Evolutionary conservation across 2,329 filamentous ascomycete species (phyloP).

Genomic region (Emergomyces pasteurianus): DNA sequence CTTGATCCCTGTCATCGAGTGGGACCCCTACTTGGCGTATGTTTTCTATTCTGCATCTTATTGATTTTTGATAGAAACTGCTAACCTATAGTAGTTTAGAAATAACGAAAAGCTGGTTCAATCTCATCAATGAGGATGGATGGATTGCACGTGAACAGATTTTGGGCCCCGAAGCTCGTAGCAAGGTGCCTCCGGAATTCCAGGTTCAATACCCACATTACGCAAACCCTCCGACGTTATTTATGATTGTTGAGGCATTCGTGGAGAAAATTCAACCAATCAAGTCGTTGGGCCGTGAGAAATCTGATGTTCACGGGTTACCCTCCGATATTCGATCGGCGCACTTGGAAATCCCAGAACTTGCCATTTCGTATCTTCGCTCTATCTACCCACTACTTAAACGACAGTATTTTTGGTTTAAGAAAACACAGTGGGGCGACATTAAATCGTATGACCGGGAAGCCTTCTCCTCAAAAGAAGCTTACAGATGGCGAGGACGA

Average conservation of each 20-base stretch:
- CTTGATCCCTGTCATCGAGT: constrained; percentile 78
- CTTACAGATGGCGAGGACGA: constrained; percentile 87
- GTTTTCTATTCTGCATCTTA: constrained; percentile 12
- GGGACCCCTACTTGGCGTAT: constrained; percentile 75
- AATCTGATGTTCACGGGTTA: constrained; percentile 9
- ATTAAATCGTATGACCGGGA: constrained; percentile 84
- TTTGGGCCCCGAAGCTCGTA: constrained; percentile 77
- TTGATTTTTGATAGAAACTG: background rate
- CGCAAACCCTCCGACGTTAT: constrained; percentile 90
- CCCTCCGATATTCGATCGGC: constrained; percentile 46
- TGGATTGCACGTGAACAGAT: constrained; percentile 98
- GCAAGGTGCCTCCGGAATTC: constrained; percentile 88
- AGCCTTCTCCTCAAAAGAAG: constrained; percentile 80
- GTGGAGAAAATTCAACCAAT: constrained; percentile 59
- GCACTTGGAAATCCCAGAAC: constrained; percentile 54
- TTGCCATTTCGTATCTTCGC: constrained; percentile 59
- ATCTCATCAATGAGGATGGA: constrained; percentile 87
- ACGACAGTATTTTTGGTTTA: constrained; percentile 90
- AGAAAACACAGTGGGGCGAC: constrained; percentile 78
- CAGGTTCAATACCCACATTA: constrained; percentile 95
- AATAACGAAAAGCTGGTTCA: constrained; percentile 91
- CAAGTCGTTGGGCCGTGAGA: constrained; percentile 17
- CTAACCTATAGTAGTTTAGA: constrained; percentile 42
- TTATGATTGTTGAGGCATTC: constrained; percentile 75
- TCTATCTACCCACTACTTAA: constrained; percentile 77